phyloP scores from a whole-genome alignment of 495 filamentous ascomycete genomes.

The Neurospora sp. region DNA sequence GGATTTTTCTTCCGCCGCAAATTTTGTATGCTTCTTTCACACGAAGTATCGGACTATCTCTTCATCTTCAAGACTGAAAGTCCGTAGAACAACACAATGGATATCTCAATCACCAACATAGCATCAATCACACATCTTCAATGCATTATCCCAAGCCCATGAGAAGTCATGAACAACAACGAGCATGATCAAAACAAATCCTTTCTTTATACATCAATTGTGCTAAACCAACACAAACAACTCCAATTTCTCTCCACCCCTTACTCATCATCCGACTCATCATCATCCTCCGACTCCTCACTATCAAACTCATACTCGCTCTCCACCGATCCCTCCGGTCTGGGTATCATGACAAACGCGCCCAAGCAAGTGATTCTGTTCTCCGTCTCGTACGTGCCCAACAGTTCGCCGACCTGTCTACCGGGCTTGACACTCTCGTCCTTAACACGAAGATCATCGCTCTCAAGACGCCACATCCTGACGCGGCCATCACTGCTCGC shows the following conservation, averaged over 20 bases:
- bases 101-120: neutral
- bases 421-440: constrained; percentile 9
- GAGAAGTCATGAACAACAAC: neutral
- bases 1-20: neutral
- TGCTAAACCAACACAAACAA: neutral
- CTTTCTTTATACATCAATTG: neutral
- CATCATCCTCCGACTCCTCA: constrained; percentile 30
- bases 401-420: constrained; percentile 56
- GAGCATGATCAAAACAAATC: neutral
- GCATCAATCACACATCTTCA: neutral
- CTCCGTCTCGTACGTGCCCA: constrained; percentile 74
- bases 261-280: constrained; percentile 38
- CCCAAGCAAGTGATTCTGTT: constrained; percentile 84
- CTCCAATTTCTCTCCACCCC: neutral
- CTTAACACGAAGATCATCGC: constrained; percentile 28
- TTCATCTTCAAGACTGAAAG: too few species aligned
- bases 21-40: neutral
- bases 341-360: constrained; percentile 72
- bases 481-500: constrained; percentile 75
- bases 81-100: neutral
- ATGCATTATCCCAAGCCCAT: neutral
- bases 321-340: constrained; percentile 36
- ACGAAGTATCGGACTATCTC: too few species aligned
- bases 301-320: constrained; percentile 38
- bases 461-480: constrained; percentile 57